Percentiles rank a stretch among this genome's conserved stretches.
These are phyloP conservation scores for Trichoderma sp. DNA, from an alignment of 2,329 filamentous ascomycete species.

Conservation along the genomic window DNA sequence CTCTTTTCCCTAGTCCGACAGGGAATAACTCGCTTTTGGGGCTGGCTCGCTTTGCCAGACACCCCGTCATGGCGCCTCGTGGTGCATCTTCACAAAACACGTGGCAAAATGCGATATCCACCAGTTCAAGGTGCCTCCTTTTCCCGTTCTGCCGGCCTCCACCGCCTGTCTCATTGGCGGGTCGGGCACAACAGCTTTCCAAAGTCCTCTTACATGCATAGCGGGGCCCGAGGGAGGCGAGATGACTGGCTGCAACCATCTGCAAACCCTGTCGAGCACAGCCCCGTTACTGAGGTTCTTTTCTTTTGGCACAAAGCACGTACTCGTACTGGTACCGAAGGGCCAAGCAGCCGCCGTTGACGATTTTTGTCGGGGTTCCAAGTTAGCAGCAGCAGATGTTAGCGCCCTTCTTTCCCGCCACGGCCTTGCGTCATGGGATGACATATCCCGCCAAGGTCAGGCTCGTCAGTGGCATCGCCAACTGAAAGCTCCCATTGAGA, in stretches of 20 bases:
- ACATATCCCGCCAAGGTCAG: neutral
- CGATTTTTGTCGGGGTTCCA: neutral
- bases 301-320: neutral
- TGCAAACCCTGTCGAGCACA: neutral
- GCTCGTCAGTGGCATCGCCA: neutral
- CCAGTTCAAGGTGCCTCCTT: conserved; percentile 15
- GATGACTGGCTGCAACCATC: neutral
- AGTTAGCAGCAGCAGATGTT: neutral
- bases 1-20: neutral
- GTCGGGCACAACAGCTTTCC: neutral
- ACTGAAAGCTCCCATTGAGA: neutral
- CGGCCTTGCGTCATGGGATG: neutral
- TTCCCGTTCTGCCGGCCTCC: neutral
- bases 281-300: neutral
- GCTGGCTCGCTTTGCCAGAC: neutral
- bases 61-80: neutral
- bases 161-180: neutral
- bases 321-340: neutral
- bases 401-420: neutral
- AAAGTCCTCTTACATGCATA: neutral
- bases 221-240: neutral
- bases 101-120: conserved; percentile 31
- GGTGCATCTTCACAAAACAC: conserved; percentile 33
- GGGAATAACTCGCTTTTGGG: conserved; percentile 8
- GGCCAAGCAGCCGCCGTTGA: neutral